phyloP scores from a whole-genome alignment of 305 asterid genomes.

The Ilex paraguariensis region DNA sequence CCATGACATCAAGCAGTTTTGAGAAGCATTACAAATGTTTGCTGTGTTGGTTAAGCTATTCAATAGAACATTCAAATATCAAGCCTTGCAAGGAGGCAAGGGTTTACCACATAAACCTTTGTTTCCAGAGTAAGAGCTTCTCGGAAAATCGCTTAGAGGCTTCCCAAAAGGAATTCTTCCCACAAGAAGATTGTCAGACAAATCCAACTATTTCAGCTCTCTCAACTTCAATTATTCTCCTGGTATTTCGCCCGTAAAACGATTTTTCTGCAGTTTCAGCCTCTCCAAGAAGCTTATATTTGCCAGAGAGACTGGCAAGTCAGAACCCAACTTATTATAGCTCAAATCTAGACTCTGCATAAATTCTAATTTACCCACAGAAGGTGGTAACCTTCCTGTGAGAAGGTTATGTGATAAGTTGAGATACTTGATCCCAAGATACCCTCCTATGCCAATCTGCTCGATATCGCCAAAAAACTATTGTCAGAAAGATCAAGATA shows the following conservation, averaged over 20 bases:
- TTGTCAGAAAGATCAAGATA: slow-evolving; percentile 49
- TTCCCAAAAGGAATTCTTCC: slow-evolving; percentile 54
- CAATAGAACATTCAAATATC: background rate
- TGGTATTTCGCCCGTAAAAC: slow-evolving; percentile 53
- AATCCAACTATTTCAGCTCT: slow-evolving; percentile 41
- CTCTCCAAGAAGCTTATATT: slow-evolving; percentile 32
- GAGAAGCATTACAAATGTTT: too few species aligned
- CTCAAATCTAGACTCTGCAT: slow-evolving; percentile 54
- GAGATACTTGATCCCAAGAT: slow-evolving; percentile 24
- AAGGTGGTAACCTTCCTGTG: slow-evolving; percentile 37
- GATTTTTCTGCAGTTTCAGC: slow-evolving; percentile 57
- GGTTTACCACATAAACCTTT: slow-evolving; percentile 61
- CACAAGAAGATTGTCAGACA: slow-evolving; percentile 47
- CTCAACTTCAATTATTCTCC: slow-evolving; percentile 32
- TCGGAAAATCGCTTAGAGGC: slow-evolving; percentile 49
- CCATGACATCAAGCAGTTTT: too few species aligned
- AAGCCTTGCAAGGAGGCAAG: slow-evolving; percentile 38
- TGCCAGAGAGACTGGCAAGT: slow-evolving; percentile 37
- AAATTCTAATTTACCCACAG: slow-evolving; percentile 27
- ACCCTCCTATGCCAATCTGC: slow-evolving; percentile 29
- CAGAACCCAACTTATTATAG: slow-evolving; percentile 35
- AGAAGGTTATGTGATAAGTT: slow-evolving; percentile 40
- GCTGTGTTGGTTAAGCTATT: too few species aligned
- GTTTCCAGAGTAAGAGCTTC: slow-evolving; percentile 41
- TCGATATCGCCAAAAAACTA: slow-evolving; percentile 33